A percentile compares a stretch with the other conserved stretches of the same genome.
Conservation (phyloP, 2,329 filamentous ascomycete species). For the Purpureocillium lavendulum region DNA sequence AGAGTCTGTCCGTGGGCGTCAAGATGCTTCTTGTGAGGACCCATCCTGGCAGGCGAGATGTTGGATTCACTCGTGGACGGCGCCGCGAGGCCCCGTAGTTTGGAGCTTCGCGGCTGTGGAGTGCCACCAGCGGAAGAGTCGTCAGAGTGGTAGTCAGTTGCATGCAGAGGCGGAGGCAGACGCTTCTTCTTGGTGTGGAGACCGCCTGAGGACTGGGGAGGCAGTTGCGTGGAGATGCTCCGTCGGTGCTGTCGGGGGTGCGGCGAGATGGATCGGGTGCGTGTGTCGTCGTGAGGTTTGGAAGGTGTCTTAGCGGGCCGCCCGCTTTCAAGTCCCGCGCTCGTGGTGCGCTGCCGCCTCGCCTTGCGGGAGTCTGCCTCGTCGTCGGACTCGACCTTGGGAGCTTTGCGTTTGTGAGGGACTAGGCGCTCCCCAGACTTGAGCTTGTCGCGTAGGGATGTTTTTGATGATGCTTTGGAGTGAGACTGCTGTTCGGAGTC, state of each 20-base stretch:
- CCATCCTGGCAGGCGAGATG: constrained; percentile 60
- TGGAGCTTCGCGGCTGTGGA: constrained; percentile 50
- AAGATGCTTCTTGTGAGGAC: constrained; percentile 73
- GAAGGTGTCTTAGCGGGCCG: constrained; percentile 20
- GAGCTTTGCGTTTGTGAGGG: constrained; percentile 44
- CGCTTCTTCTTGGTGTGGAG: constrained; percentile 53
- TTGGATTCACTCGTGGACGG: constrained; percentile 49
- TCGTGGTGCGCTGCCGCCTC: constrained; percentile 44
- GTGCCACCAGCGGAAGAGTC: constrained; percentile 55
- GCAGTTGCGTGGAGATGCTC: constrained; percentile 56
- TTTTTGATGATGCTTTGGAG: constrained; percentile 32
- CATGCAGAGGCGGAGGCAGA: constrained; percentile 50
- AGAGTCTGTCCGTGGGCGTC: constrained; percentile 90
- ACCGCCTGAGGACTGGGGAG: constrained; percentile 45
- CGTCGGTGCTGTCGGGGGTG: constrained; percentile 50
- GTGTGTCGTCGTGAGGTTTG: constrained; percentile 22
- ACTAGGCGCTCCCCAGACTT: constrained; percentile 38
- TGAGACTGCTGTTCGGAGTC: constrained; percentile 47
- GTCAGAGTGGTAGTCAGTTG: constrained; percentile 60
- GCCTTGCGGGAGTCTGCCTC: constrained; percentile 45
- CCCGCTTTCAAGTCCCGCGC: constrained; percentile 27
- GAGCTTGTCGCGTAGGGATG: constrained; percentile 36
- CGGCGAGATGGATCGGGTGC: constrained; percentile 49
- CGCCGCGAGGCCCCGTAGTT: constrained; percentile 46
- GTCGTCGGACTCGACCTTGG: constrained; percentile 48